phyloP scores from a whole-genome alignment of 2,329 filamentous ascomycete species.

The Hirsutella thompsonii region DNA sequence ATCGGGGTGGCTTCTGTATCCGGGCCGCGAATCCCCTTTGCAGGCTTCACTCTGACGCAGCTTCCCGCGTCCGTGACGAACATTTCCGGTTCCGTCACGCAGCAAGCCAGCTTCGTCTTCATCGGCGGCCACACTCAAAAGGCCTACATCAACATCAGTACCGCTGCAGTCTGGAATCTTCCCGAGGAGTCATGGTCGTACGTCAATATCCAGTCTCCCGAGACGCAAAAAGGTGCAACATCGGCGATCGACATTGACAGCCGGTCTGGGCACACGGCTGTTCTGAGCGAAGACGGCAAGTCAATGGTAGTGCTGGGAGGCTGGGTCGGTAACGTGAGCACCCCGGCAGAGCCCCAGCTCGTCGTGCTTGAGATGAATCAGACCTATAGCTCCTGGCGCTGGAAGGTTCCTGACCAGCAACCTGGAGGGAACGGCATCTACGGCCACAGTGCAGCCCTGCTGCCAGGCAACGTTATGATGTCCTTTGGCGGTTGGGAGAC shows the following conservation, averaged over 20 bases:
- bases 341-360: conserved; percentile 70
- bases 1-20: conserved; percentile 27
- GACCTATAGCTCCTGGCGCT: conserved; percentile 63
- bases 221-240: neutral
- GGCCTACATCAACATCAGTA: conserved; percentile 92
- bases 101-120: conserved; percentile 67
- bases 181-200: conserved; percentile 84
- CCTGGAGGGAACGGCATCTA: conserved; percentile 36
- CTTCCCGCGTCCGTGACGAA: conserved; percentile 59
- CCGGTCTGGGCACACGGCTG: conserved; percentile 77
- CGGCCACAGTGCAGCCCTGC: conserved; percentile 48
- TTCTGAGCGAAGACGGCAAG: conserved; percentile 66
- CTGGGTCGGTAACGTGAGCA: conserved; percentile 75
- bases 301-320: conserved; percentile 74
- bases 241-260: conserved; percentile 44
- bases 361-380: conserved; percentile 63
- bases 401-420: conserved; percentile 47
- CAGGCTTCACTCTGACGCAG: conserved; percentile 73
- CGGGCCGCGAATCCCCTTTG: conserved; percentile 64
- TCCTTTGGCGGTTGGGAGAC: conserved; percentile 50
- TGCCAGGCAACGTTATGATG: conserved; percentile 58
- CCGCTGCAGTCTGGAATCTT: conserved; percentile 73
- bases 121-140: conserved; percentile 72
- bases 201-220: conserved; percentile 37
- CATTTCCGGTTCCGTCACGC: conserved; percentile 49